Evolutionary conservation across 2,329 filamentous ascomycete genomes (phyloP), one percentile per base, ranked within the genome.

Genomic region (Cladophialophora yegresii): DNA sequence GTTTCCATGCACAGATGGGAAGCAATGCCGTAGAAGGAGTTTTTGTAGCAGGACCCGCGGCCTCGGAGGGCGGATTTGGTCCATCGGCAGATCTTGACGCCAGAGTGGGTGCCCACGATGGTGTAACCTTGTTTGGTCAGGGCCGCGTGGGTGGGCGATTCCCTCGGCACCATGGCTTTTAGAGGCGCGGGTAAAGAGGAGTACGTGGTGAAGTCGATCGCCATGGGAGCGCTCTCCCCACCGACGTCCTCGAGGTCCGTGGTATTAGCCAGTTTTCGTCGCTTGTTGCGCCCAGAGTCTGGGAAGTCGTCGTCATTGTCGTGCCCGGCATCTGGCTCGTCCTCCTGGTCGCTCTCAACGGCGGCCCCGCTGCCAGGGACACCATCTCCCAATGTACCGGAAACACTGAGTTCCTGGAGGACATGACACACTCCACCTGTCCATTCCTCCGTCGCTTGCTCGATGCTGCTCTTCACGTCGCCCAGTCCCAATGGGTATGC

Each of bases 1-100:
- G 93, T 93, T 78, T 99, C 93, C 95, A 99, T 99, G 78, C 93
- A 99, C 67, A 96, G 89, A 74, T 99, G 95, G 0, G 93, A 97
- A 69, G 90, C 87, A 76, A 99, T 99, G 55, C 93, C 93, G 77
- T 99, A 99, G 77, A 99, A 96, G 0, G 91, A 96, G 77, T 87
- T 97, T 75, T 99, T 98, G 83, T 99, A 99, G 81, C 93, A 99
- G 26, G 91, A 96, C 4, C 93, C 95, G 47, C 93, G 89, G 12
- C 93, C 93, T 45, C 93, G 90, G 0, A 98, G 87, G 9, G 93
- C 93, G 1, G 93, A 97, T 78, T 99, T 99, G 9, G 95, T 98
- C 93, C 93, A 99, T 33, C 95, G 91, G 75, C 93, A 99, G 72
- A 97, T 96, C 78, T 98, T 98, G 70, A 98, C 93, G 32, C 93